phyloP scores from a whole-genome alignment of 495 filamentous ascomycete genomes.

The Penicillium maclennaniae region DNA sequence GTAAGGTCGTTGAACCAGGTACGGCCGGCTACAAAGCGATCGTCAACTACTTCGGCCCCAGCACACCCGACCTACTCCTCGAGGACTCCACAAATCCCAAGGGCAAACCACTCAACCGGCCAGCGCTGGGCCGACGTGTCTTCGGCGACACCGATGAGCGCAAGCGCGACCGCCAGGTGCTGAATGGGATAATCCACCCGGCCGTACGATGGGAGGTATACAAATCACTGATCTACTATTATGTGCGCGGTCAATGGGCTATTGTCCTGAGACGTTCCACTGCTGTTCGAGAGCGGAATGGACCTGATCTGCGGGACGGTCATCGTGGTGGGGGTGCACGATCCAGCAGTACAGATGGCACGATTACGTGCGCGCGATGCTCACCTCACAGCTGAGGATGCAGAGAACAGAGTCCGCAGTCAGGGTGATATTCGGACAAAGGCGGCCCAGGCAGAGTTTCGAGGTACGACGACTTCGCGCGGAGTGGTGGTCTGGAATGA shows the following conservation, averaged over 20 bases:
- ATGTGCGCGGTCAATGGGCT: constrained; percentile 71
- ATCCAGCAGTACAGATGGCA: constrained; percentile 73
- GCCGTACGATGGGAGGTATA: constrained; percentile 76
- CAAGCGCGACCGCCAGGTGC: constrained; percentile 60
- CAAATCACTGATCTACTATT: constrained; percentile 58
- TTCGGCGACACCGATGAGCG: constrained; percentile 70
- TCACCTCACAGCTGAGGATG: constrained; percentile 71
- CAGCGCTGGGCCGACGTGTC: constrained; percentile 76
- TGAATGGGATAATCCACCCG: constrained; percentile 92
- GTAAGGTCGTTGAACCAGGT: constrained; percentile 86
- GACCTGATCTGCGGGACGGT: constrained; percentile 78
- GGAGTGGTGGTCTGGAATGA: constrained; percentile 91
- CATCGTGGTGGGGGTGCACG: constrained; percentile 75
- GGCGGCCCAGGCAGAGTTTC: constrained; percentile 62
- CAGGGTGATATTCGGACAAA: constrained; percentile 84
- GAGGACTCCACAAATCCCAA: constrained; percentile 29
- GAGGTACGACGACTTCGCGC: constrained; percentile 49
- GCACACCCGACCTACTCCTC: constrained; percentile 79
- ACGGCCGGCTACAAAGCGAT: constrained; percentile 77
- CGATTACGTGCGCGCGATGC: constrained; percentile 68
- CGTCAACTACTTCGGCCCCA: constrained; percentile 69
- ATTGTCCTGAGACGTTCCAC: constrained; percentile 89
- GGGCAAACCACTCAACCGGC: constrained; percentile 76
- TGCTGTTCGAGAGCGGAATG: constrained; percentile 83
- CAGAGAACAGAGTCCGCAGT: constrained; percentile 72